phyloP scores from a whole-genome alignment of 208 protist species.

The Vickermania ingenoplastis region DNA sequence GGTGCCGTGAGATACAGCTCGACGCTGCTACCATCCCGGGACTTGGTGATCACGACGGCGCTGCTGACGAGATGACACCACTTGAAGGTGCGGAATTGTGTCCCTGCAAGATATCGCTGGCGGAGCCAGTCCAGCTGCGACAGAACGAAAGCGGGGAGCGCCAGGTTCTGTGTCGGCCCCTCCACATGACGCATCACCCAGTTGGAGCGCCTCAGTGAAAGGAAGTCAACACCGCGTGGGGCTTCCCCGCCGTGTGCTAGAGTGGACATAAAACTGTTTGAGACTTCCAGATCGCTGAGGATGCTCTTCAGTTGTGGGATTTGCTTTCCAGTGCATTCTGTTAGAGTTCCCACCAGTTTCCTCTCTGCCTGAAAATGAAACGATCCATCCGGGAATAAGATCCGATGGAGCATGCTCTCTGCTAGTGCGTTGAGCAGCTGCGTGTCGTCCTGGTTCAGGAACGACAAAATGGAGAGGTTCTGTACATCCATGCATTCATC shows the following conservation, averaged over 20 bases:
- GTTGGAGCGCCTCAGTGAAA: slow-evolving; percentile 55
- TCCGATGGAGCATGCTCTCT: slow-evolving; percentile 71
- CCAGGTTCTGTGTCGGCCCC: slow-evolving; percentile 10
- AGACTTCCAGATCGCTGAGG: slow-evolving; percentile 65
- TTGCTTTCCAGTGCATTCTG: slow-evolving; percentile 55
- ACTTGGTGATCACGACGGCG: slow-evolving; percentile 14
- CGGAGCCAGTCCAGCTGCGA: slow-evolving; percentile 34
- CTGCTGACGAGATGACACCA: slow-evolving; percentile 80
- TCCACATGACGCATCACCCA: slow-evolving; percentile 79
- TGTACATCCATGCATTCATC: slow-evolving; percentile 20
- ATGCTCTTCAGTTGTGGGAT: slow-evolving; percentile 81
- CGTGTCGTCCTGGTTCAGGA: slow-evolving; percentile 69
- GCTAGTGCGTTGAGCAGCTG: slow-evolving; percentile 56
- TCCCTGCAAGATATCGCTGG: slow-evolving; percentile 51
- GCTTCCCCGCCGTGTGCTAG: slow-evolving; percentile 15
- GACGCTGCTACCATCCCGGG: slow-evolving; percentile 1
- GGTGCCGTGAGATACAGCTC: slow-evolving; percentile 44
- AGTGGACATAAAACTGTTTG: slow-evolving; percentile 37
- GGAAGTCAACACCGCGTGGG: slow-evolving; percentile 1
- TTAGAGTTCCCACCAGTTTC: slow-evolving; percentile 52
- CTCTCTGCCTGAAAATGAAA: slow-evolving; percentile 61
- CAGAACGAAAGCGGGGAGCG: slow-evolving; percentile 28
- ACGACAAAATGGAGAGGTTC: slow-evolving; percentile 52
- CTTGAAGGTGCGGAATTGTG: slow-evolving; percentile 40
- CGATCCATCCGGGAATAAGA: slow-evolving; percentile 50